Evolutionary conservation across 2,329 filamentous ascomycete species (phyloP).

Genomic region (Beauveria bassiana): DNA sequence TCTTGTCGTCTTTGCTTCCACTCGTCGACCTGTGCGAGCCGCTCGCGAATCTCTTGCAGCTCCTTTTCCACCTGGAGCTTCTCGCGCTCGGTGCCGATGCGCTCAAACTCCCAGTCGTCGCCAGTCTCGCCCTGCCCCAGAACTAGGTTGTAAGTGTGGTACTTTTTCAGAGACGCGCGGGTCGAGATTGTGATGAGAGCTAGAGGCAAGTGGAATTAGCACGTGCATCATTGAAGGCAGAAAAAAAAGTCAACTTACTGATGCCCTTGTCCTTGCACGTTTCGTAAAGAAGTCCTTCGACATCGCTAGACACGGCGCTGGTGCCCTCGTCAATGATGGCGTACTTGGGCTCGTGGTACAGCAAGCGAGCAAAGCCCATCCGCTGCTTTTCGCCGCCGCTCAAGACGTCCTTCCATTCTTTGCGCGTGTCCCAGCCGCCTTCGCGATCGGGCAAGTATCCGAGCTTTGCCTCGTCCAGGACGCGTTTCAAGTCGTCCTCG

Average conservation of each 20-base stretch:
- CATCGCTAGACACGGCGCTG: constrained; percentile 86
- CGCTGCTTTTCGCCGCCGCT: constrained; percentile 96
- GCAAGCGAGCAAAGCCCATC: constrained; percentile 78
- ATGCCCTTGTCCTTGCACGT: constrained; percentile 88
- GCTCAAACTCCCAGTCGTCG: constrained; percentile 87
- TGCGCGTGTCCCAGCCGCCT: constrained; percentile 92
- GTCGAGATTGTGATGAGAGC: constrained; percentile 94
- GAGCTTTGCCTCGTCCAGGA: constrained; percentile 76
- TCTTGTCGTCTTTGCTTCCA: constrained; percentile 73
- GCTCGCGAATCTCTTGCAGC: constrained; percentile 72
- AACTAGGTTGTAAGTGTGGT: constrained; percentile 85
- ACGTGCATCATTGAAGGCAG: not conserved
- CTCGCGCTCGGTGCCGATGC: constrained; percentile 88
- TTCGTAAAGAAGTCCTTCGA: constrained; percentile 90
- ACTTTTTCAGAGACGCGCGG: constrained; percentile 87
- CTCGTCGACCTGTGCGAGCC: constrained; percentile 70
- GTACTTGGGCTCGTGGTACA: constrained; percentile 93
- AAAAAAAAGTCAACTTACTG: constrained; percentile 47
- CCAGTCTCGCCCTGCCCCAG: constrained; percentile 73
- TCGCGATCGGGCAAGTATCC: constrained; percentile 88
- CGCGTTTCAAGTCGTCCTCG: constrained; percentile 68
- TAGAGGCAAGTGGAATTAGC: constrained; percentile 26
- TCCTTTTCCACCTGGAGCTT: constrained; percentile 92
- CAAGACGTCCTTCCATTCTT: constrained; percentile 98
- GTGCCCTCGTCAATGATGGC: constrained; percentile 95